A percentile compares a stretch with the other conserved stretches of the same genome.
Conservation (phyloP, 805 yeast species). For the Dipodascopsis uninucleata region DNA sequence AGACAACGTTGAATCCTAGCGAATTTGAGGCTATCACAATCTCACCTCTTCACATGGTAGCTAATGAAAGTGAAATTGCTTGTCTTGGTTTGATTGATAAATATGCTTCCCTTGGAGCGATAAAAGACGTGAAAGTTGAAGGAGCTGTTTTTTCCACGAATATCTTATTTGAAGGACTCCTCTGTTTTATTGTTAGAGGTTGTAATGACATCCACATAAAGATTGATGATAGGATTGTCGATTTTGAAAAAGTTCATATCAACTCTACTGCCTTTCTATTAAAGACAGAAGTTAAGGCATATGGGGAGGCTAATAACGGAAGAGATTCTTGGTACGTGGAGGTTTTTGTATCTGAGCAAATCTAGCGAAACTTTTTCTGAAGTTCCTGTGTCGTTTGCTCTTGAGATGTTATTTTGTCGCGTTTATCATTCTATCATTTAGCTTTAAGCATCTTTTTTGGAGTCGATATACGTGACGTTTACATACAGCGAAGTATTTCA, state of each 20-base stretch:
- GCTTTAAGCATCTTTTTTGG: no score
- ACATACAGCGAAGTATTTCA: no score
- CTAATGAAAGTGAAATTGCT: conserved; percentile 1
- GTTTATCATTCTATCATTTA: no score
- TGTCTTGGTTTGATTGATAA: conserved; percentile 4
- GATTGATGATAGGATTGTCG: neutral
- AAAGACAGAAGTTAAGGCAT: neutral
- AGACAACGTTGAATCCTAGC: neutral
- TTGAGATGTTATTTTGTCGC: no score
- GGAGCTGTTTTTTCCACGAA: neutral
- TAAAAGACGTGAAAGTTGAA: neutral
- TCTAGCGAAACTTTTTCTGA: no score
- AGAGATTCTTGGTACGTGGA: conserved; percentile 1
- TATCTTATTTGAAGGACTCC: conserved; percentile 1
- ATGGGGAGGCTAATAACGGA: neutral
- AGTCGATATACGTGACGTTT: no score
- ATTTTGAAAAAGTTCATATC: neutral
- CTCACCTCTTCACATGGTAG: conserved; percentile 2
- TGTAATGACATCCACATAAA: neutral
- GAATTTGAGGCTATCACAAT: neutral
- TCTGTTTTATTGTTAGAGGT: conserved; percentile 2
- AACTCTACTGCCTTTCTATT: neutral
- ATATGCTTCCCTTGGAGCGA: conserved; percentile 7
- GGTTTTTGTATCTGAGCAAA: neutral
- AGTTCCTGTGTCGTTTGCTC: no score